Conservation (phyloP, 108 stramenopile genomes). For the Nitzschia sp. region DNA sequence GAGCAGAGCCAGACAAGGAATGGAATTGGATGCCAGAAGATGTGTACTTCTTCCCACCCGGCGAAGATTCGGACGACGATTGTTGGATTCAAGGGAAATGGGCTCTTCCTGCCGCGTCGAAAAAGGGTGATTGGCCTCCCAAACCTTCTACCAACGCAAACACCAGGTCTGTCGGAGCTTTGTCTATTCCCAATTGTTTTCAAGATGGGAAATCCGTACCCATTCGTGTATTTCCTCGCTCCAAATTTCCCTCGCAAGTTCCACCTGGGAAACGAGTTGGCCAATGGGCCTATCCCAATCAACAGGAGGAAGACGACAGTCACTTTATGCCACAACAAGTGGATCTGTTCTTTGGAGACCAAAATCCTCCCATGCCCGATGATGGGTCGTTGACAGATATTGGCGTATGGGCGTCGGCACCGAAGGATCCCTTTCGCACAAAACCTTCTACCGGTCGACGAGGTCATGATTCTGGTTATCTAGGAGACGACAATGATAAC, state of each 20-base stretch:
- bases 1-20: constrained; percentile 10
- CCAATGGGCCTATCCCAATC: constrained; percentile 12
- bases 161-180: not conserved
- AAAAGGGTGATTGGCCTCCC: constrained; percentile 1
- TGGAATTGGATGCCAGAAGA: constrained; percentile 11
- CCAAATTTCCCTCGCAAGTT: not conserved
- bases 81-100: constrained; percentile 11
- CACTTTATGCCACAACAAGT: constrained; percentile 8
- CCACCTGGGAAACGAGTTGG: constrained; percentile 1
- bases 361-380: not conserved
- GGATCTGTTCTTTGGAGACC: constrained; percentile 9
- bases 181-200: constrained; percentile 6
- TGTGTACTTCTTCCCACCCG: constrained; percentile 16
- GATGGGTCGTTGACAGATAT: not conserved
- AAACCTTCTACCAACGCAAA: not conserved
- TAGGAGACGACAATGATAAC: no score
- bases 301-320: constrained; percentile 2
- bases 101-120: not conserved
- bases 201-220: constrained; percentile 3
- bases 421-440: no score
- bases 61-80: constrained; percentile 4
- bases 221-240: not conserved
- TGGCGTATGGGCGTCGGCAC: not conserved
- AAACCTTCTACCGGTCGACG: no score
- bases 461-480: no score